Conservation (phyloP, 2,329 filamentous ascomycete species). For the Pseudocercospora macadamiae region DNA sequence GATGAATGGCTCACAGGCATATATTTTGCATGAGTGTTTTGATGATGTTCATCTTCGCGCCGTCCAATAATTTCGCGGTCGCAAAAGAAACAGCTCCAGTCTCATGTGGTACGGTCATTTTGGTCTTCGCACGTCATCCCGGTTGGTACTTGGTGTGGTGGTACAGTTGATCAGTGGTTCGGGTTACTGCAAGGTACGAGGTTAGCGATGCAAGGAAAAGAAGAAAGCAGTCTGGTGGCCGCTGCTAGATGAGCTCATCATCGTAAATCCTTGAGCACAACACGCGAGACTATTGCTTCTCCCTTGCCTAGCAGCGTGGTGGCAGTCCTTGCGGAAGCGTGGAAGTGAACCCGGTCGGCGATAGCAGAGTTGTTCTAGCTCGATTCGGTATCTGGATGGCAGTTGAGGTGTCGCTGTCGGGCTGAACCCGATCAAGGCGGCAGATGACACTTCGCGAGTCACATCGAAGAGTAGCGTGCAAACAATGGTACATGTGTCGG, state of each 20-base stretch:
- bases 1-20: not conserved
- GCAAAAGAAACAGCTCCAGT: not conserved
- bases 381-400: not conserved
- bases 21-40: not conserved
- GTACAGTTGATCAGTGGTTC: not conserved
- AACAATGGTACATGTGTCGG: not conserved
- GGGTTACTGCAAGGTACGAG: slow-evolving; percentile 6
- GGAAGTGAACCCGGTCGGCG: slow-evolving; percentile 3
- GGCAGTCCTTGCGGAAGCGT: not conserved
- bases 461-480: not conserved
- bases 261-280: slow-evolving; percentile 1
- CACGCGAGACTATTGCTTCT: slow-evolving; percentile 1
- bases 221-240: not conserved
- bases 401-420: too few species aligned
- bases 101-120: not conserved
- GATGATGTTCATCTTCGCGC: not conserved
- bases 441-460: not conserved
- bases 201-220: not conserved
- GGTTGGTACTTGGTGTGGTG: not conserved
- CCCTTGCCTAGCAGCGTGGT: not conserved
- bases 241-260: not conserved
- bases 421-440: too few species aligned
- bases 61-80: not conserved
- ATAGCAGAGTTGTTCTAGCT: not conserved
- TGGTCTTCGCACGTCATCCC: not conserved